Base-by-base conservation (phyloP, 1,284 basidiomycete species). In the Naganishia sp. region DNA sequence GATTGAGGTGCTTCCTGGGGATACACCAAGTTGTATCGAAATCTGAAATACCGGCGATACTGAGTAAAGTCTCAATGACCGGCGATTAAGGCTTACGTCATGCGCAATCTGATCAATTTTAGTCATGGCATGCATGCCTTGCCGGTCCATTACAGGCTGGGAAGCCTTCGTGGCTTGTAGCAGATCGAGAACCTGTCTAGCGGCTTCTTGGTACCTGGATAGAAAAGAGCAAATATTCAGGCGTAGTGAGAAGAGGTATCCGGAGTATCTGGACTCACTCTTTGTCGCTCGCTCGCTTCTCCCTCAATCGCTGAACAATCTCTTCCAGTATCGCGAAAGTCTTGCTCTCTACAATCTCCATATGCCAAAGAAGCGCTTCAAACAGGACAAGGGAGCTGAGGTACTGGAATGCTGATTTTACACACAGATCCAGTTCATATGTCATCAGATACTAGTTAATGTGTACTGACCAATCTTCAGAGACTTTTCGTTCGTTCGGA, bases 381-480 rank as follows among this genome's bases (percentile, higher is more conserved):
- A 57, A 46, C 3, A 57, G 43, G 7, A 21, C 25, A 16, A 57
- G 31, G 18, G 25, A 16, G n/a, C 43, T 44, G 23, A 57, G 18
- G 16, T 57, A 57, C 21, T 36, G 25, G 23, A 46, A 57, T 13
- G 42, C 55, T 57, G 18, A 2, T 33, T 7, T 9, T 9, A 11
- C 23, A n/a, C 1, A 18, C 11, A 25, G 55, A 18, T 42, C 25
- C 2, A 44, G 18, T 9, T 43, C 48, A 23, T 11, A 25, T 11
- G n/a, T 2, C 36, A 10, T 39, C 3, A 3, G 1, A 3, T 28
- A 21, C 6, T 11, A 25, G 21, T 10, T 7, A 31, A 5, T 13
- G 6, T 39, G 6, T 16, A 31, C 55, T 15, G n/a, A 57, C 55
- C 55, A 13, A 25, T 57, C 43, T 36, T 57, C 25, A 57, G 16